Conservation (phyloP, 305 asterid species). For the Lippia alba region DNA sequence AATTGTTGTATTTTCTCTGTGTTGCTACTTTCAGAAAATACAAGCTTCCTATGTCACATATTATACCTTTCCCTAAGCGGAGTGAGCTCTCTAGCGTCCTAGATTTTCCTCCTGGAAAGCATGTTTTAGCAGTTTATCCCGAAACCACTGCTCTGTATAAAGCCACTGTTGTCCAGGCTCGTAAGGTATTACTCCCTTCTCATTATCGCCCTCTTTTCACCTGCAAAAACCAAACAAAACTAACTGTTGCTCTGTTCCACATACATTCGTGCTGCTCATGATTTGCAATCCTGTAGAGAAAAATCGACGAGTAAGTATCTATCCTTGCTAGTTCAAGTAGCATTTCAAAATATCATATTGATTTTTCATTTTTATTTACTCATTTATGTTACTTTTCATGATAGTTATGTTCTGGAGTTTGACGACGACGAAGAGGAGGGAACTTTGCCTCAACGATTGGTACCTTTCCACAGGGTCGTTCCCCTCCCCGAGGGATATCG, state of each 20-base stretch:
- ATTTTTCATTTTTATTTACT: not conserved
- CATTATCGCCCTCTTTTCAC: not conserved
- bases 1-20: conserved; percentile 14
- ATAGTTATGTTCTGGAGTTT: conserved; percentile 87
- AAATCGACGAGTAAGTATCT: conserved; percentile 83
- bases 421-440: conserved; percentile 99
- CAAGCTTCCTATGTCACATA: conserved; percentile 86
- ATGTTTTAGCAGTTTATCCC: conserved; percentile 95
- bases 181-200: conserved; percentile 59
- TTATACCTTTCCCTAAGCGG: conserved; percentile 89
- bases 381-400: not conserved
- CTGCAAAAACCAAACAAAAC: conserved; percentile 28
- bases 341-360: not conserved
- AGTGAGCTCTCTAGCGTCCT: conserved; percentile 70
- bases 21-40: conserved; percentile 71
- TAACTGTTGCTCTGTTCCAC: conserved; percentile 41
- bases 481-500: conserved; percentile 88
- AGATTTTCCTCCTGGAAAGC: conserved; percentile 82
- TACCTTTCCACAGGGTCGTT: conserved; percentile 92
- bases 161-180: conserved; percentile 91
- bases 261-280: conserved; percentile 35
- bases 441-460: conserved; percentile 72
- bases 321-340: not conserved
- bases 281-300: conserved; percentile 59
- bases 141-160: conserved; percentile 94